Base-by-base conservation (phyloP, 2,329 filamentous ascomycete species). In the Colletotrichum liriopes region DNA sequence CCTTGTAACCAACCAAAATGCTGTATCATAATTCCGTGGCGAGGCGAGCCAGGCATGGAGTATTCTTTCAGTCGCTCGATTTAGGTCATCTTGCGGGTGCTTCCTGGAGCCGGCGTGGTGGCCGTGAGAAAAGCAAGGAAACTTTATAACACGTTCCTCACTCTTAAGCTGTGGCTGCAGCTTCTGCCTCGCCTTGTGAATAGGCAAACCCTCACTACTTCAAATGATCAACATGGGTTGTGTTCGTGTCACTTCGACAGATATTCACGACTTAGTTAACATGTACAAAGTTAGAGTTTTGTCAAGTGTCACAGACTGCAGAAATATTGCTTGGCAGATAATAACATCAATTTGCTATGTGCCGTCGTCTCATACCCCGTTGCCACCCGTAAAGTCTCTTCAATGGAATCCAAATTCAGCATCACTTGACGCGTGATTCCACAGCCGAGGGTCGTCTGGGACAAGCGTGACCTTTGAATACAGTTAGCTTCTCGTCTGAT, bases 11-110 rank as follows among this genome's bases (percentile, higher is more conserved):
- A 71, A 39, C 20, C 56, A 65, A 41, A 59, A 45, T 64, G 61
- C 35, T 59, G 67, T 72, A 72, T 59, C 70, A 72, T 72, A 72
- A 60, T 70, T 65, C 60, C 52, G 56, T 45, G 66, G 62, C 45
- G 43, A 41, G 59, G 59, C 47, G 59, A 55, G 41, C 59, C 18
- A 18, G 58, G 58, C 51, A 62, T 64, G 65, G 60, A n/a, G 66
- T 52, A 49, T 49, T 59, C 45, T 60, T 32, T 35, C 12, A 45
- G n/a, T 65, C 52, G 52, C 63, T 47, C 32, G 41, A 29, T 8
- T 47, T 47, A 37, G 37, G 32, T 23, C 26, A 39, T 52, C 60
- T 63, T 63, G 47, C 47, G 35, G 60, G 16, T 49, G 35, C 45
- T 20, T 12, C n/a, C 37, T 58, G n/a, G 35, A 52, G 60, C 60